Evolutionary conservation across 805 yeast genomes (phyloP).

Genomic region (Saccharomycopsis fodiens): DNA sequence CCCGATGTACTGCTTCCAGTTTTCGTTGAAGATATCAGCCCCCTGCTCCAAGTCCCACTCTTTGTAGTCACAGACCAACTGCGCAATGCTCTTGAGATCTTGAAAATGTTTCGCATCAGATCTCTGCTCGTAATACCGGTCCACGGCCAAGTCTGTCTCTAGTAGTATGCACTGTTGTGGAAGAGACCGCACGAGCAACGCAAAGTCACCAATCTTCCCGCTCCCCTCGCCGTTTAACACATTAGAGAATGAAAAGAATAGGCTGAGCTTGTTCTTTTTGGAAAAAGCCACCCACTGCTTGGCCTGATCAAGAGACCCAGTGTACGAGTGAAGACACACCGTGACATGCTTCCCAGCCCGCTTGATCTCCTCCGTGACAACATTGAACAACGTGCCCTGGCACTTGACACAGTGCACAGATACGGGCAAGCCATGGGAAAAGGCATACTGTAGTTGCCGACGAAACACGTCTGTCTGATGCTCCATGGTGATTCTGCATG

Average conservation of each 20-base stretch:
- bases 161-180: conserved; percentile 35
- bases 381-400: conserved; percentile 53
- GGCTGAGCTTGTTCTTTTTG: conserved; percentile 21
- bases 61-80: conserved; percentile 6
- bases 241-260: conserved; percentile 48
- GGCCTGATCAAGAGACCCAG: conserved; percentile 73
- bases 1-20: no score
- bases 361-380: conserved; percentile 25
- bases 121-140: conserved; percentile 9
- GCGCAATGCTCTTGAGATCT: conserved; percentile 1
- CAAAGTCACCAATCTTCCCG: conserved; percentile 19
- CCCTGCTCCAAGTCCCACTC: conserved; percentile 12
- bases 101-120: background rate
- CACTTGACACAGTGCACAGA: conserved; percentile 84
- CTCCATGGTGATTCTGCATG: conserved; percentile 47
- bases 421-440: conserved; percentile 38
- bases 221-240: conserved; percentile 31
- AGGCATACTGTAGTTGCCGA: conserved; percentile 49
- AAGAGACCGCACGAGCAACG: conserved; percentile 26
- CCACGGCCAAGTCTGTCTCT: conserved; percentile 44
- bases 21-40: conserved; percentile 3
- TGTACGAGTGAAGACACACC: conserved; percentile 74
- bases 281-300: conserved; percentile 35
- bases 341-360: conserved; percentile 25
- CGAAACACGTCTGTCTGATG: conserved; percentile 59